Percentiles rank a stretch among this genome's conserved stretches.
Conservation (phyloP, 345 rosid species). For the Citrus inodora region DNA sequence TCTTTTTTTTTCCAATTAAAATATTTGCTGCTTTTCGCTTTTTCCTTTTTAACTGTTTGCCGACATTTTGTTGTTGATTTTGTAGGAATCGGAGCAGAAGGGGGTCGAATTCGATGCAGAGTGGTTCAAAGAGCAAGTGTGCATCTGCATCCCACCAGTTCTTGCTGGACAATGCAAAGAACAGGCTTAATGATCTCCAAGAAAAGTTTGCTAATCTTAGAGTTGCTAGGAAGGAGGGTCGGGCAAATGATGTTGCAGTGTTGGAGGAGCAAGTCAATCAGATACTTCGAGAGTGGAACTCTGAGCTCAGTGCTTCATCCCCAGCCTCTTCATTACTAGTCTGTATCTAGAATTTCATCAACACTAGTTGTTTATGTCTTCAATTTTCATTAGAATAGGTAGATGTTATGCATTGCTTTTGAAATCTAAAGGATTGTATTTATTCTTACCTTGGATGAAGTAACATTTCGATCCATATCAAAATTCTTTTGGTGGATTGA, state of each 20-base stretch:
- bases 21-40: not conserved
- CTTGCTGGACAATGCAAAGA: constrained; percentile 56
- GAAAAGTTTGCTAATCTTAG: constrained; percentile 54
- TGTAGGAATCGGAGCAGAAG: constrained; percentile 4
- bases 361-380: not conserved
- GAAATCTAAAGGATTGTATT: not conserved
- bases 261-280: constrained; percentile 70
- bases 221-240: constrained; percentile 61
- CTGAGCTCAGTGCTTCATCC: constrained; percentile 61
- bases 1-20: not conserved
- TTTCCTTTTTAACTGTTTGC: not conserved
- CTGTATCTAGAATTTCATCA: constrained; percentile 14
- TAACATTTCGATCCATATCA: not conserved
- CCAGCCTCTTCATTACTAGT: constrained; percentile 69
- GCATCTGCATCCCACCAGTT: constrained; percentile 44
- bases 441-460: not conserved
- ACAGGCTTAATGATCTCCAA: constrained; percentile 54
- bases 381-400: not conserved
- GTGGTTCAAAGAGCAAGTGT: constrained; percentile 44
- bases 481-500: not conserved
- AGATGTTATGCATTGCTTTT: not conserved
- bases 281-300: constrained; percentile 65
- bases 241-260: constrained; percentile 40
- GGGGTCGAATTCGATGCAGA: constrained; percentile 29
- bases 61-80: not conserved